Evolutionary conservation across 1,284 basidiomycete species (phyloP), one percentile per base, ranked within the genome.

Genomic region (Megacollybia platyphylla): DNA sequence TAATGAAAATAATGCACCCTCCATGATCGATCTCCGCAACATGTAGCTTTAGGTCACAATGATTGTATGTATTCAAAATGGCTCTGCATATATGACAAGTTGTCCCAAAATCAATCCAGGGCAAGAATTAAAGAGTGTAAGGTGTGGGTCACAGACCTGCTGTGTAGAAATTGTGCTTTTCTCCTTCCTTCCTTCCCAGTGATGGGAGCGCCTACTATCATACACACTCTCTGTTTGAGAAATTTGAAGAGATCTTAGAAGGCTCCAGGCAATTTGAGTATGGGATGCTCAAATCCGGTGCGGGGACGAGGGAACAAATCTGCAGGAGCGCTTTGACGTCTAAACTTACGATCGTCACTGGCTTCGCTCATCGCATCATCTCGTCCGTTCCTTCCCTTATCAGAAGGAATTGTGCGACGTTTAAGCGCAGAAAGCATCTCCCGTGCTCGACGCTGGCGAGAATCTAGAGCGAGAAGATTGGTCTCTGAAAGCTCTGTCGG

Each of bases 401-500:
- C 60, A 32, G 53, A 55, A 4, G 65, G 60, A 41, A 66, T 47
- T 7, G 69, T 74, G 51, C 79, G 71, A 41, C 73, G 69, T 48
- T 67, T 65, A 46, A 85, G 65, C 10, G 73, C 73, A 28, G 65
- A 68, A 44, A 84, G 65, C 81, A 86, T 83, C 50, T 75, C 67
- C 44, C 67, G 64, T 8, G 74, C 72, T 37, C 63, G 71, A 49
- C 68, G 64, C 51, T 68, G 65, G 46, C 78, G 69, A 40, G 39
- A 40, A 47, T 68, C 65, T 45, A 79, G 60, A 5, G 68, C 62
- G 38, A 60, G 55, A 27, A 76, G 54, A 52, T 79, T 76, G 40
- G 61, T 59, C 57, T 76, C 71, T 1, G 71, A 73, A 35, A 79
- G 63, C 46, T 70, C 56, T 8, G 62, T 61, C 17, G 70, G 63